Percentiles rank a stretch among this genome's conserved stretches.
phyloP scores from a whole-genome alignment of 495 filamentous ascomycete genomes.

The Lasiosphaeria ovina region DNA sequence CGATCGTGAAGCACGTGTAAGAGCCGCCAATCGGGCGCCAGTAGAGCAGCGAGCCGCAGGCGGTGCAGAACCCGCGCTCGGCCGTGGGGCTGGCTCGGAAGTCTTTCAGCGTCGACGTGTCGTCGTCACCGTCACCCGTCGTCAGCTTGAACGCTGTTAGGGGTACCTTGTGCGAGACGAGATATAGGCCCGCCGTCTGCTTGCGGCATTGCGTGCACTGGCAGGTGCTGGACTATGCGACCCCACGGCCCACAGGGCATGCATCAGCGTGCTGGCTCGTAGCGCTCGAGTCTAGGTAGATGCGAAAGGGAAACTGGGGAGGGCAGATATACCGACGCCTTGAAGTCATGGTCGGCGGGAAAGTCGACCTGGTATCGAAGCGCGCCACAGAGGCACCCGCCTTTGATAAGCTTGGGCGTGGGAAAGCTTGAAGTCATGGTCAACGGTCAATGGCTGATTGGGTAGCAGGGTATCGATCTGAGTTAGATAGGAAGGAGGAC shows the following conservation, averaged over 20 bases:
- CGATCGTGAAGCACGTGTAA: conserved; percentile 28
- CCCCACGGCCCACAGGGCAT: too few species aligned
- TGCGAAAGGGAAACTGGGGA: not conserved
- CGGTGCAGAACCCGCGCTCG: conserved; percentile 37
- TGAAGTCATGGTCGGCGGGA: conserved; percentile 36
- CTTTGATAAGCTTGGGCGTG: conserved; percentile 36
- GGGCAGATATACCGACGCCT: conserved; percentile 21
- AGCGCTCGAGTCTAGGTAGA: too few species aligned
- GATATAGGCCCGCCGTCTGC: conserved; percentile 36
- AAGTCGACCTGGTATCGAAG: conserved; percentile 38
- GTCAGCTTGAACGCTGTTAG: conserved; percentile 23
- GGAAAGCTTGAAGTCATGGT: conserved; percentile 14
- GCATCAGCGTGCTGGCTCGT: too few species aligned
- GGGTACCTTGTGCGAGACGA: conserved; percentile 23
- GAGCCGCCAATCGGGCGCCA: conserved; percentile 26
- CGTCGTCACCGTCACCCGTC: not conserved
- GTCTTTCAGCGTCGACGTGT: conserved; percentile 26
- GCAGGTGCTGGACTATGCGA: conserved; percentile 33
- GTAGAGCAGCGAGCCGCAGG: conserved; percentile 40
- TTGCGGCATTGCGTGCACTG: conserved; percentile 43
- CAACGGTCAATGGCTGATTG: conserved; percentile 5
- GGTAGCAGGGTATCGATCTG: not conserved
- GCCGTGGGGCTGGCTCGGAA: conserved; percentile 28
- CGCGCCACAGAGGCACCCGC: conserved; percentile 41
- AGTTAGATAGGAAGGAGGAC: not conserved